phyloP scores from a whole-genome alignment of 495 filamentous ascomycete genomes.

The Endocarpon pusillum region DNA sequence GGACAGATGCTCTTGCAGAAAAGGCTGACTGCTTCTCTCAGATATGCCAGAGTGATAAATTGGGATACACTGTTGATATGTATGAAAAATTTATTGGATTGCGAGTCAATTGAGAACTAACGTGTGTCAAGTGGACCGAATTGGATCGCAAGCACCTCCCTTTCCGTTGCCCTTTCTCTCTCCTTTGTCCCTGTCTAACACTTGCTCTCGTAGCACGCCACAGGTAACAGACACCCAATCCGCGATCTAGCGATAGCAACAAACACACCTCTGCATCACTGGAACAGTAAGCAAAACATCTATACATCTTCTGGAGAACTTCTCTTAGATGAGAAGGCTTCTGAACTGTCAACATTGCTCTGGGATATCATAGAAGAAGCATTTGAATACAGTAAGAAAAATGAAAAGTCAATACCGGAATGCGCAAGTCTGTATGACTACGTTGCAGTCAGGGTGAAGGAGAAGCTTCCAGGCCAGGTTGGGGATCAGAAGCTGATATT shows the following conservation, averaged over 20 bases:
- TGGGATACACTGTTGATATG: too few species aligned
- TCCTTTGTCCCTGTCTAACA: neutral
- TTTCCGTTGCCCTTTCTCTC: too few species aligned
- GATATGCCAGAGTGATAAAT: too few species aligned
- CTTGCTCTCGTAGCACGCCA: neutral
- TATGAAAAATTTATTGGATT: too few species aligned
- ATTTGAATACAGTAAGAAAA: constrained; percentile 6
- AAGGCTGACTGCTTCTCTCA: too few species aligned
- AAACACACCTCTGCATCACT: neutral
- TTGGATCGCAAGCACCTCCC: too few species aligned
- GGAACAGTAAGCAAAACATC: neutral
- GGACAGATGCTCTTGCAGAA: too few species aligned
- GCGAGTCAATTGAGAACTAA: too few species aligned
- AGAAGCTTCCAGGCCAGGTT: too few species aligned
- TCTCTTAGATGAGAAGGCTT: neutral
- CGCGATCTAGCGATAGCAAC: constrained; percentile 1
- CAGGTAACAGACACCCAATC: constrained; percentile 2
- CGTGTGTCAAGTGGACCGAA: too few species aligned
- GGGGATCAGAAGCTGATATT: constrained; percentile 2
- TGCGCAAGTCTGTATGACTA: constrained; percentile 2
- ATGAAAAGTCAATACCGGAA: neutral
- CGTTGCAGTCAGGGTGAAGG: neutral
- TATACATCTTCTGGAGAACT: neutral
- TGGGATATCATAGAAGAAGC: constrained; percentile 5
- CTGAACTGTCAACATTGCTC: neutral